Evolutionary conservation across 2,329 filamentous ascomycete genomes (phyloP).

Genomic region (Aureobasidium sp.): DNA sequence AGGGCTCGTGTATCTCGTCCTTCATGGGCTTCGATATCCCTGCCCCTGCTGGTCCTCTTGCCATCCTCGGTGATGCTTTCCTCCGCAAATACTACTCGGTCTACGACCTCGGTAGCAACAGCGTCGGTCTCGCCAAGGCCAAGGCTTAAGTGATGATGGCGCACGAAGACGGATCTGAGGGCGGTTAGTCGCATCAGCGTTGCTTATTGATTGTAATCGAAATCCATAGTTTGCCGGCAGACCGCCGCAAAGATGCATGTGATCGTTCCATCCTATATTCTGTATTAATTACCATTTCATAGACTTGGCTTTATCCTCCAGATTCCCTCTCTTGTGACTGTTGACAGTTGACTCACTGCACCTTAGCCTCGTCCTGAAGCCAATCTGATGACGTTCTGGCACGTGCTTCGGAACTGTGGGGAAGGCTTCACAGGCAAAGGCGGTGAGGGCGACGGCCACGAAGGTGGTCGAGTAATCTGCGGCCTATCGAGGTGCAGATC

Average conservation of each 20-base stretch:
- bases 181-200: background rate
- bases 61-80: constrained; percentile 84
- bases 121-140: constrained; percentile 80
- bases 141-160: constrained; percentile 37
- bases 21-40: constrained; percentile 92
- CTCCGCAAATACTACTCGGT: constrained; percentile 85
- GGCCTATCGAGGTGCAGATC: constrained; percentile 1
- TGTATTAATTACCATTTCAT: constrained; percentile 1
- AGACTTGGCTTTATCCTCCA: background rate
- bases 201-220: background rate
- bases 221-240: background rate
- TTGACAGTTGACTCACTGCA: background rate
- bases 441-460: background rate
- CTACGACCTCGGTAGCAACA: constrained; percentile 84
- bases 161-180: background rate
- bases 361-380: too few species aligned
- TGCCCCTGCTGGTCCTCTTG: constrained; percentile 78
- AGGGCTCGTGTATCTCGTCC: constrained; percentile 90
- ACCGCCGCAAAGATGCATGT: background rate
- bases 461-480: background rate
- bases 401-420: background rate
- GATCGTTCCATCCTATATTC: background rate
- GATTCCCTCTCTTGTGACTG: background rate
- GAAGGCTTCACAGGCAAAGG: background rate
- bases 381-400: background rate